phyloP scores from a whole-genome alignment of 768 basidiomycete species.

The Podaxis rugospora region DNA sequence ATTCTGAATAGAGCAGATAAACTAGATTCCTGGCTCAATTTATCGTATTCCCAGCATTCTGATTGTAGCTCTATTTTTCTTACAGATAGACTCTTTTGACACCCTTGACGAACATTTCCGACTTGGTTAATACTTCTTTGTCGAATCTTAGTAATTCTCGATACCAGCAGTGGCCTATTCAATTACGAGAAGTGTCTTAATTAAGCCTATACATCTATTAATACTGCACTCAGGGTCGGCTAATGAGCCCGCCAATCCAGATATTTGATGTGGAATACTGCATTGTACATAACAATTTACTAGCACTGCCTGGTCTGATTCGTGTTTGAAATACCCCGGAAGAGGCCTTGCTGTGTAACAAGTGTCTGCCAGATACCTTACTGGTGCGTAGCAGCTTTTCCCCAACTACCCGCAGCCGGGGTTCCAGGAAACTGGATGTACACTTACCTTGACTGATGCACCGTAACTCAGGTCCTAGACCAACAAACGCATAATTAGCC shows the following conservation, averaged over 20 bases:
- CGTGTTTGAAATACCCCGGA: neutral
- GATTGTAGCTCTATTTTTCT: too few species aligned
- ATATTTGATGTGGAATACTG: neutral
- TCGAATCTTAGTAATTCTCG: too few species aligned
- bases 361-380: neutral
- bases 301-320: neutral
- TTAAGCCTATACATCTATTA: neutral
- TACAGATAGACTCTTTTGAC: neutral
- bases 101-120: neutral
- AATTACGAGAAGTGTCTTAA: too few species aligned
- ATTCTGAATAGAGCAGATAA: neutral
- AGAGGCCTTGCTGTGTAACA: neutral
- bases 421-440: too few species aligned
- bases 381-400: neutral
- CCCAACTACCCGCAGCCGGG: neutral
- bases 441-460: too few species aligned
- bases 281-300: neutral
- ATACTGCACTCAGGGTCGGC: neutral
- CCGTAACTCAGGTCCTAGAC: neutral
- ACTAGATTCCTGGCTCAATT: neutral
- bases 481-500: neutral
- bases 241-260: neutral
- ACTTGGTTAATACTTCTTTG: neutral
- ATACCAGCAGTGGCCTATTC: too few species aligned
- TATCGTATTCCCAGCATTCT: neutral